Evolutionary conservation across 352 stramenopile species (phyloP).

Genomic region (Pythium apleroticum): DNA sequence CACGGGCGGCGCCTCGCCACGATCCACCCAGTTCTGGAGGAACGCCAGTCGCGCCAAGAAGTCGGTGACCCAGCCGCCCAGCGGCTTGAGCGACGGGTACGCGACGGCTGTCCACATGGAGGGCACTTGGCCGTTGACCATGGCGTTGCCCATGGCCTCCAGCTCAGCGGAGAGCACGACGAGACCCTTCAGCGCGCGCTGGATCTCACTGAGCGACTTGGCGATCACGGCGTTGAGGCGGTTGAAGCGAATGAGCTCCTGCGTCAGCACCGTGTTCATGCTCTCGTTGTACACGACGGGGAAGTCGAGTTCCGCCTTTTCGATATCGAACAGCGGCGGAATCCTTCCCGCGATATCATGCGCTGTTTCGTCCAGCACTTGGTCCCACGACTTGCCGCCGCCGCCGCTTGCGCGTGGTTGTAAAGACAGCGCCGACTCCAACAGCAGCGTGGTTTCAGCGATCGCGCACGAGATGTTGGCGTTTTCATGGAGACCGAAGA

Average conservation of each 20-base stretch:
- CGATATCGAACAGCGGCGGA: conserved; percentile 87
- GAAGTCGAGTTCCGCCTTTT: conserved; percentile 86
- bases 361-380: conserved; percentile 83
- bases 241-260: conserved; percentile 93
- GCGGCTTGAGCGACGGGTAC: conserved; percentile 92
- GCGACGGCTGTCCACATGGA: conserved; percentile 77
- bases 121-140: conserved; percentile 92
- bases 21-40: conserved; percentile 82
- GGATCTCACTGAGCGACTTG: conserved; percentile 83
- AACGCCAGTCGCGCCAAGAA: conserved; percentile 84
- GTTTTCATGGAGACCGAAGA: conserved; percentile 87
- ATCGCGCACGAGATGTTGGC: conserved; percentile 90
- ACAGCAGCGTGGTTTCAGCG: conserved; percentile 77
- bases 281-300: conserved; percentile 82
- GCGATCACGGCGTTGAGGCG: conserved; percentile 77
- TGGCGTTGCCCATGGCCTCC: conserved; percentile 92
- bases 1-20: conserved; percentile 68
- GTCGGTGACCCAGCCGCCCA: conserved; percentile 92
- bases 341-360: conserved; percentile 83
- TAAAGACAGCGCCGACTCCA: conserved; percentile 89
- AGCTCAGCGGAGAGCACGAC: conserved; percentile 93
- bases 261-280: conserved; percentile 90
- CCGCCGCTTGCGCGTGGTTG: conserved; percentile 85
- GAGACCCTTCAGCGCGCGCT: conserved; percentile 91
- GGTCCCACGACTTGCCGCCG: conserved; percentile 89